phyloP scores from a whole-genome alignment of 495 filamentous ascomycete genomes.

The Delitschia confertaspora region DNA sequence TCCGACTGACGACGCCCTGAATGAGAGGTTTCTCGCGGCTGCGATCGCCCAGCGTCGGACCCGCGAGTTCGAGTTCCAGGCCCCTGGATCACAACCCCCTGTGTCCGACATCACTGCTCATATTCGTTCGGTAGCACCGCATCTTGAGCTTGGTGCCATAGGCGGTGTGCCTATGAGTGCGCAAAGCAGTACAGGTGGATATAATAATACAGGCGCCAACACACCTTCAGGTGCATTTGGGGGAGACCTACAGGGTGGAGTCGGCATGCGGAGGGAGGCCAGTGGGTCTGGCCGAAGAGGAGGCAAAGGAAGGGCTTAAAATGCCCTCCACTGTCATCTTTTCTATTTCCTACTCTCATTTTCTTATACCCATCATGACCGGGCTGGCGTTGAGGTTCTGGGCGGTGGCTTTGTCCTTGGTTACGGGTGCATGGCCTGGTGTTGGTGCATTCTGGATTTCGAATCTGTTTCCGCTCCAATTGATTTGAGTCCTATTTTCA shows the following conservation, averaged over 20 bases:
- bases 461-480: no score
- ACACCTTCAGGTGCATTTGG: conserved; percentile 7
- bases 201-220: conserved; percentile 21
- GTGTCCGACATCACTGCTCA: conserved; percentile 11
- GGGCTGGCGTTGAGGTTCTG: no score
- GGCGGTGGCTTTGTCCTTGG: no score
- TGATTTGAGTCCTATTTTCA: no score
- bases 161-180: conserved; percentile 27
- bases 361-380: no score
- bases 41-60: conserved; percentile 9
- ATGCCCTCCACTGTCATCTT: no score
- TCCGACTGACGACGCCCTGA: conserved; percentile 21
- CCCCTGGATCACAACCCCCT: conserved; percentile 13
- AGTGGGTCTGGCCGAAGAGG: conserved; percentile 19
- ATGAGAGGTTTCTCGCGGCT: conserved; percentile 23
- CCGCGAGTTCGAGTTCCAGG: conserved; percentile 18
- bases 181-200: conserved; percentile 27
- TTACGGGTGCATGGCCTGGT: no score
- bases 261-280: conserved; percentile 24
- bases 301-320: background rate
- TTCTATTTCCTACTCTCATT: no score
- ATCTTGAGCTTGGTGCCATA: conserved; percentile 21
- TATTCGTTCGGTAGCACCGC: conserved; percentile 18
- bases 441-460: no score
- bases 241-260: background rate